Evolutionary conservation across 352 stramenopile genomes (phyloP).

Genomic region (Phytopythium montanum): DNA sequence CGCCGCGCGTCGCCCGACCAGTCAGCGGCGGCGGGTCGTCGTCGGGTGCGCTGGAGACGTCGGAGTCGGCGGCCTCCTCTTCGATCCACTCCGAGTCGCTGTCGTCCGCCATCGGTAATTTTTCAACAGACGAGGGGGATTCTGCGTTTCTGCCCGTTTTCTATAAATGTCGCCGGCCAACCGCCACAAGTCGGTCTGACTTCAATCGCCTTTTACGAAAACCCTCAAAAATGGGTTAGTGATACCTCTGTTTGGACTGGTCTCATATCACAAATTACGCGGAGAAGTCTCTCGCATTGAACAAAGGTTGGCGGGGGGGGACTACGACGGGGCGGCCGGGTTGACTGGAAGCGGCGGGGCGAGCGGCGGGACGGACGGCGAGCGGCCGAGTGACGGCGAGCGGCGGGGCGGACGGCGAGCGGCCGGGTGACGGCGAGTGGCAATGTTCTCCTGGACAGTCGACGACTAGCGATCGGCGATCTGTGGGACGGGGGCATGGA

Average conservation of each 20-base stretch:
- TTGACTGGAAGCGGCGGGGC: no score
- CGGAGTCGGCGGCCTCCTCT: not conserved
- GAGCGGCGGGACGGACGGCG: no score
- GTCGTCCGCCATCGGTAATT: not conserved
- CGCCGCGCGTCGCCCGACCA: no score
- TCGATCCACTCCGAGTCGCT: conserved; percentile 3
- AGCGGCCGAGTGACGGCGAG: no score
- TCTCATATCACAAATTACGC: not conserved
- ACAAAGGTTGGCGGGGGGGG: no score
- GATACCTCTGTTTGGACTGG: conserved; percentile 10
- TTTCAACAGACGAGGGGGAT: not conserved
- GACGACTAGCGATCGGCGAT: no score
- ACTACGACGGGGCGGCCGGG: no score
- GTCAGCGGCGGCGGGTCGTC: not conserved
- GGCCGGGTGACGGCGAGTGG: no score
- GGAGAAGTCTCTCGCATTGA: no score
- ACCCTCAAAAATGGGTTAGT: conserved; percentile 9
- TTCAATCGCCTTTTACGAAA: conserved; percentile 5
- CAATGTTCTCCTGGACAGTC: no score
- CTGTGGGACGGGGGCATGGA: no score
- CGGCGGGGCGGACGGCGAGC: no score
- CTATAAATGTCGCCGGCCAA: not conserved
- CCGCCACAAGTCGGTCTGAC: not conserved
- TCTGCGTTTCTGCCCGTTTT: not conserved
- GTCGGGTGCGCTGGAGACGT: not conserved